These are phyloP conservation scores for Exophiala mesophila DNA, from an alignment of 2,329 filamentous ascomycete genomes.

Conservation along the genomic window DNA sequence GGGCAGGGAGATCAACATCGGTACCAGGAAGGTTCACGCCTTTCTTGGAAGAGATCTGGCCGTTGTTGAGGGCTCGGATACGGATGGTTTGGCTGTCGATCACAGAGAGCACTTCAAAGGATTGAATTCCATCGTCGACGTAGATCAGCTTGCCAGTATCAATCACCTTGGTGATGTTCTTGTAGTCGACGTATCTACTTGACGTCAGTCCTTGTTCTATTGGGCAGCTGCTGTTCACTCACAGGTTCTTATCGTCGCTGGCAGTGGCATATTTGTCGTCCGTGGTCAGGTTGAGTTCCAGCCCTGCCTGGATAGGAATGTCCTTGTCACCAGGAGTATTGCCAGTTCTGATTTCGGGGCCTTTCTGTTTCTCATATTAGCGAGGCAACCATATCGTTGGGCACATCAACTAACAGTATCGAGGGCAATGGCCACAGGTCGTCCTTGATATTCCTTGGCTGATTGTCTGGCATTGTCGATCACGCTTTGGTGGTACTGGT, in stretches of 20 bases:
- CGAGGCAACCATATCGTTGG: conserved; percentile 2
- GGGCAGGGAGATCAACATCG: conserved; percentile 92
- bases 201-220: conserved; percentile 4
- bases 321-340: conserved; percentile 67
- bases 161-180: conserved; percentile 99
- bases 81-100: conserved; percentile 84
- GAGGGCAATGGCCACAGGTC: conserved; percentile 91
- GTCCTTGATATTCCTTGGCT: conserved; percentile 69
- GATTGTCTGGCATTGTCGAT: conserved; percentile 92
- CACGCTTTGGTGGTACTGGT: conserved; percentile 89
- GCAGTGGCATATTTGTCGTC: conserved; percentile 84
- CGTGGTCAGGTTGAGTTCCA: conserved; percentile 91
- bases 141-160: conserved; percentile 87
- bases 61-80: conserved; percentile 89
- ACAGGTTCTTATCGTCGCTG: conserved; percentile 92
- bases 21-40: conserved; percentile 99
- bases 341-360: conserved; percentile 81
- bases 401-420: conserved; percentile 56
- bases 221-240: conserved; percentile 35
- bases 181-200: conserved; percentile 89
- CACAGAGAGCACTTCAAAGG: conserved; percentile 86
- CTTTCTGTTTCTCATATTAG: conserved; percentile 50
- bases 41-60: conserved; percentile 98
- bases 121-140: conserved; percentile 96
- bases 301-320: conserved; percentile 75